Evolutionary conservation across 306 rosid species (phyloP), one percentile per base, ranked within the genome.

Genomic region (Nissolia schottii): DNA sequence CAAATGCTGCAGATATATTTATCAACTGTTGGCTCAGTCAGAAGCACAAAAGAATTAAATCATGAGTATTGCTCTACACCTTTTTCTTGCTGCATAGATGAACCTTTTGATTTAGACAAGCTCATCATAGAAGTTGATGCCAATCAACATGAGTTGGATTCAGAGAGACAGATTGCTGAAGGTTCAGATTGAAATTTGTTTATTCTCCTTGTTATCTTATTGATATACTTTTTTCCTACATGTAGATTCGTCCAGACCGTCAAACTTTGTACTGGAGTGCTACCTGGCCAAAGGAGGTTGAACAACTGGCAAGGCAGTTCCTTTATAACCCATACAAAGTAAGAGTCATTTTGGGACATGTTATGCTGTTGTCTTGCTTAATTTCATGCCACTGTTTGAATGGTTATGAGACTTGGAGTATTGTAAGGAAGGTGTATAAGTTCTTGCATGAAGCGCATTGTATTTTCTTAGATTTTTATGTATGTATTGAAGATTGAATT

Each of bases 271-370:
- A 92, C 77, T 89, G 99, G 99, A 94, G 99, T 84, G 97, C 99
- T 76, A 94, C 97, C 35, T 94, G 99, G 99, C 99, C 99, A 9
- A 94, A 89, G 87, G 99, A 94, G 85, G 99, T 91, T 57, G 99
- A 94, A 81, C 93, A 89, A 67, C 71, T 91, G 75, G 84, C 99
- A 3, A 87, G 90, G 66, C 76, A 88, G 90, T 94, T 88, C 78
- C 99, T 94, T 34, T 91, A 94, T 75, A 91, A 94, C 66, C 91
- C 96, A 22, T 94, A 94, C 82, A 94, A 94, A 85, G 99, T 91
- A 87, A 76, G 77, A 74, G 70, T 80, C 53, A 24, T 54, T 28
- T 73, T n/a, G 34, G 55, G 45, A 28, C 34, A 55, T 67, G 31
- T 48, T 76, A 22, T n/a, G 13, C 15, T 76, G 19, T 64, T 35